Base-by-base conservation (phyloP, 805 yeast species). In the Torulaspora indica region DNA sequence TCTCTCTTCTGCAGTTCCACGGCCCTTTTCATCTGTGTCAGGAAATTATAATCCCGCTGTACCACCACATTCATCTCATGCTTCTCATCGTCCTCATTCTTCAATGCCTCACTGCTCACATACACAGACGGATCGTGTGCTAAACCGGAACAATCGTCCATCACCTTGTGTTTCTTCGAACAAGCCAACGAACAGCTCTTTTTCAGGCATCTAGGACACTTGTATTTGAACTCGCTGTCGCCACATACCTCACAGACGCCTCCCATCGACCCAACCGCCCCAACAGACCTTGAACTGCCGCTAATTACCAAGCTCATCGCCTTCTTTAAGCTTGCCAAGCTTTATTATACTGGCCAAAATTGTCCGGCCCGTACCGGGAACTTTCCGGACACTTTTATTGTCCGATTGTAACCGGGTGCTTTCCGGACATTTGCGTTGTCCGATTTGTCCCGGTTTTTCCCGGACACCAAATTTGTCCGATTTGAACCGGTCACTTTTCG, bases 21-120 rank as follows among this genome's bases (percentile, higher is more conserved):
- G 2, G 72, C 63, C 35, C 97, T 67, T 38, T 80, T 81, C 43
- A 86, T 54, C 15, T 67, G 69, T 45, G 77, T 69, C 25, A 90
- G 64, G 57, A 85, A 86, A 58, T 86, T 83, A 62, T 88, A 90
- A 60, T 90, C 97, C 48, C 97, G 66, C 57, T 89, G 88, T 5
- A 89, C 76, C 36, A 69, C 50, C 9, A 57, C 37, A 29, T 70
- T 63, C 17, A 60, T 61, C 28, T 79, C 77, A 4, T 63, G 53
- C 7, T 66, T 64, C 20, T 67, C 66, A 6, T 63, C 67, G 42
- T 66, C 64, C 17, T 58, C 64, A 22, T 45, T 43, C 38, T 52
- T 64, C 46, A 88, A 63, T 2, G 72, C 72, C 3, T 63, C 61
- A 40, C 75, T 71, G 1, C 78, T 55, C 1, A 85, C 66, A 57